phyloP scores from a whole-genome alignment of 2,329 filamentous ascomycete species.

The Conoideocrella luteorostrata region DNA sequence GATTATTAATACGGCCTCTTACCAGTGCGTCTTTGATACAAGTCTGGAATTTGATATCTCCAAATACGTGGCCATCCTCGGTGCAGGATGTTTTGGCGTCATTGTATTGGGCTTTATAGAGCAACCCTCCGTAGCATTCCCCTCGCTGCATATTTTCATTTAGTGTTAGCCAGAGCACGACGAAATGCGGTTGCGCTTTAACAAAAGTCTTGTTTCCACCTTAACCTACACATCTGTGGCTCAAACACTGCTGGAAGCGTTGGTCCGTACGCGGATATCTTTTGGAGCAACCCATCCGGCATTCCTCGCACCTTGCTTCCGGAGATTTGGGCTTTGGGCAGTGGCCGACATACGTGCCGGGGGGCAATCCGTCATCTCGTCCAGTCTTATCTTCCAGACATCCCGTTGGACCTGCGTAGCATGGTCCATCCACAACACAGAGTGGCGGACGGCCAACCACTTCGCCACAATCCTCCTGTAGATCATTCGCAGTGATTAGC shows the following conservation, averaged over 20 bases:
- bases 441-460: background rate
- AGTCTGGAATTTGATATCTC: background rate
- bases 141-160: background rate
- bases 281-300: too few species aligned
- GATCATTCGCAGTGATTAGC: background rate
- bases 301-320: slow-evolving; percentile 1
- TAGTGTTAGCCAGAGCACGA: background rate
- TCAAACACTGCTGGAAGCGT: background rate
- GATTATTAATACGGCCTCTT: background rate
- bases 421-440: slow-evolving; percentile 1
- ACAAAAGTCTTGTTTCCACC: background rate
- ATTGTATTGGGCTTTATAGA: background rate
- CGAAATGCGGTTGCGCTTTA: background rate
- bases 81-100: slow-evolving; percentile 2
- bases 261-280: background rate
- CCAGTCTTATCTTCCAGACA: slow-evolving; percentile 5
- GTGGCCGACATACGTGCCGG: slow-evolving; percentile 4
- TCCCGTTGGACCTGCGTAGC: slow-evolving; percentile 3
- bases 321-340: slow-evolving; percentile 4
- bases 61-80: background rate
- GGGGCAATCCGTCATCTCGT: background rate
- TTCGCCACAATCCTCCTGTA: background rate
- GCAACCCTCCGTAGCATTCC: background rate
- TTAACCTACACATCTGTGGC: background rate
- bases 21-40: background rate